A percentile compares a stretch with the other conserved stretches of the same genome.
phyloP scores from a whole-genome alignment of 495 filamentous ascomycete species.

The Daldinia concentrica region DNA sequence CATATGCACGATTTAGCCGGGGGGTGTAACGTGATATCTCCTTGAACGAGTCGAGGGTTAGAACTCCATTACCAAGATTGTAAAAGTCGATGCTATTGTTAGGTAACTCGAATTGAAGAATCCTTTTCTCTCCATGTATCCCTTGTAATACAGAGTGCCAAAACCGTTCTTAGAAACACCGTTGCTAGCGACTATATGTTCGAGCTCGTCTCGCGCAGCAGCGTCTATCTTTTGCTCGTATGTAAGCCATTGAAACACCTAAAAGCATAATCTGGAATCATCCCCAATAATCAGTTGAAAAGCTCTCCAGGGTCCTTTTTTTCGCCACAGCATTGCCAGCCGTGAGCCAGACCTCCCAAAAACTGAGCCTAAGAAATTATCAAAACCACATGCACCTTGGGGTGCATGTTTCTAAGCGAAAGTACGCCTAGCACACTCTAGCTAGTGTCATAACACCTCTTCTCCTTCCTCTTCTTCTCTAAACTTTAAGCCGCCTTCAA shows the following conservation, averaged over 20 bases:
- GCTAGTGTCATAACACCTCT: slow-evolving; percentile 53
- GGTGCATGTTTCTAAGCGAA: slow-evolving; percentile 6
- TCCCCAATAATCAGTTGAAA: slow-evolving; percentile 25
- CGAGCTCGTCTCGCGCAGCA: slow-evolving; percentile 8
- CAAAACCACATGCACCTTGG: slow-evolving; percentile 1
- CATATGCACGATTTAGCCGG: slow-evolving; percentile 21
- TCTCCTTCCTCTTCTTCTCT: slow-evolving; percentile 70
- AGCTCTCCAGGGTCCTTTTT: slow-evolving; percentile 3
- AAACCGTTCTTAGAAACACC: slow-evolving; percentile 22
- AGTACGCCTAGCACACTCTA: background rate
- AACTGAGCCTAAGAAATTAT: slow-evolving; percentile 17
- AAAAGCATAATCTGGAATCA: slow-evolving; percentile 34
- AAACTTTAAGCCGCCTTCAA: slow-evolving; percentile 74
- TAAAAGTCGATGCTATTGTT: background rate
- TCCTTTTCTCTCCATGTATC: slow-evolving; percentile 11
- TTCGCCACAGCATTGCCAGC: background rate
- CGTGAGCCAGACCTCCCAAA: slow-evolving; percentile 12
- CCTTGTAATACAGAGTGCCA: slow-evolving; percentile 24
- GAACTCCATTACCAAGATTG: slow-evolving; percentile 1
- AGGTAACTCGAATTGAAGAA: slow-evolving; percentile 28
- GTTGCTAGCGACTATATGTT: slow-evolving; percentile 17
- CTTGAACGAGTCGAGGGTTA: background rate
- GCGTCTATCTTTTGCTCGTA: slow-evolving; percentile 25
- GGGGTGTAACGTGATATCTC: slow-evolving; percentile 29
- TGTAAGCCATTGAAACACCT: slow-evolving; percentile 22